These are phyloP conservation scores for Austroboletus olivaceoglutinosus DNA, from an alignment of 1,284 basidiomycete genomes.

Conservation along the genomic window DNA sequence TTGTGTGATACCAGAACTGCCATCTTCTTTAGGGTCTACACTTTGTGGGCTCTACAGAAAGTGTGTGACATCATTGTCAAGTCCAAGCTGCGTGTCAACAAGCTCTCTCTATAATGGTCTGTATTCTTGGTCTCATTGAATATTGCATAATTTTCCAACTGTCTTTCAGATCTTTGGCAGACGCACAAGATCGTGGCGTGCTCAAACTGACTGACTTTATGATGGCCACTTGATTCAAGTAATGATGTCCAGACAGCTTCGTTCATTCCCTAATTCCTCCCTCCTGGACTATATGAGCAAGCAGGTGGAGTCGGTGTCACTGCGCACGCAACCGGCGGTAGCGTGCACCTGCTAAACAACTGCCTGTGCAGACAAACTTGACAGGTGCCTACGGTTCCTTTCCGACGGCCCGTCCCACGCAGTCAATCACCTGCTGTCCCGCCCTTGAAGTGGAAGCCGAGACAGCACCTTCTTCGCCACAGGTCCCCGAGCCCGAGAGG, in stretches of 20 bases:
- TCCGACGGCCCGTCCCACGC: slow-evolving; percentile 17
- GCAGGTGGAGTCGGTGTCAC: slow-evolving; percentile 55
- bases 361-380: slow-evolving; percentile 54
- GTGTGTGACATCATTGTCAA: slow-evolving; percentile 92
- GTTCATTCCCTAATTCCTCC: slow-evolving; percentile 75
- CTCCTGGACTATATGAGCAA: slow-evolving; percentile 90
- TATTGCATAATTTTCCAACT: slow-evolving; percentile 4
- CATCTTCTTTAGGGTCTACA: no score
- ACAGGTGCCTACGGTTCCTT: slow-evolving; percentile 42
- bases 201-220: slow-evolving; percentile 93
- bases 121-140: slow-evolving; percentile 25
- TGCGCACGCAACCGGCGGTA: slow-evolving; percentile 61
- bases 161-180: slow-evolving; percentile 80
- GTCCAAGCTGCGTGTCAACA: slow-evolving; percentile 87
- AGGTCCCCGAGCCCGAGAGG: slow-evolving; percentile 13
- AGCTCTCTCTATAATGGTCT: slow-evolving; percentile 92
- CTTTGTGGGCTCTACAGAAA: no score
- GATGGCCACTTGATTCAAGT: slow-evolving; percentile 92
- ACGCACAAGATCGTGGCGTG: slow-evolving; percentile 88
- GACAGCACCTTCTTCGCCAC: slow-evolving; percentile 20
- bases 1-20: no score
- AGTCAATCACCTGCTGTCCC: slow-evolving; percentile 20
- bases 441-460: slow-evolving; percentile 49
- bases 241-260: slow-evolving; percentile 81
- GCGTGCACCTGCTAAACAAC: slow-evolving; percentile 37